phyloP scores from a whole-genome alignment of 2,329 filamentous ascomycete genomes.

The Blumeriella jaapii region DNA sequence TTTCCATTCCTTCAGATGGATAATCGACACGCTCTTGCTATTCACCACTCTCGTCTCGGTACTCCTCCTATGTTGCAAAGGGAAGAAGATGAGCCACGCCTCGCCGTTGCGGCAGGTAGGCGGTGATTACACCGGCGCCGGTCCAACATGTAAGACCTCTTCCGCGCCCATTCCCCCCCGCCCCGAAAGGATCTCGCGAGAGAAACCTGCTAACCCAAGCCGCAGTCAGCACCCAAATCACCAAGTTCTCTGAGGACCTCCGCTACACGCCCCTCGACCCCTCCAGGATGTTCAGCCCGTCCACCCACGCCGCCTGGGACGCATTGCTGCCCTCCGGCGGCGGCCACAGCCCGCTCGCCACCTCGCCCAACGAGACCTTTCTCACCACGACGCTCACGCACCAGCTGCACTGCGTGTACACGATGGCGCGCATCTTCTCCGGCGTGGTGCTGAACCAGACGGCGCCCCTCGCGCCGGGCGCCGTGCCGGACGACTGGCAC shows the following conservation, averaged over 20 bases:
- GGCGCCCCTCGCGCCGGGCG: background rate
- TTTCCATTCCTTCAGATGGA: background rate
- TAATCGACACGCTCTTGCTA: background rate
- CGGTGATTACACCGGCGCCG: slow-evolving; percentile 1
- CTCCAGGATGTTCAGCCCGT: background rate
- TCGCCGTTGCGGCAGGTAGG: background rate
- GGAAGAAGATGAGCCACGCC: background rate
- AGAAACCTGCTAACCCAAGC: background rate
- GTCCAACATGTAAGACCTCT: background rate
- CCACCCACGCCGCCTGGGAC: background rate
- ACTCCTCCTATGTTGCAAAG: background rate
- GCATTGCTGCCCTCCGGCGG: background rate
- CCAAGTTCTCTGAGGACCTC: background rate
- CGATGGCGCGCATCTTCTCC: slow-evolving; percentile 2
- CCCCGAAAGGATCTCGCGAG: background rate
- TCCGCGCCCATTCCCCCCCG: background rate
- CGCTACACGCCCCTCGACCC: background rate
- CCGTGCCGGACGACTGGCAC: background rate
- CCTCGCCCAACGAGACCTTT: background rate
- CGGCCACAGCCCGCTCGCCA: background rate
- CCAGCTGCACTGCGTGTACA: slow-evolving; percentile 3
- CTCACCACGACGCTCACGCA: slow-evolving; percentile 1
- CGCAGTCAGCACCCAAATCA: background rate
- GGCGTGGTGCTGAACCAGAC: background rate
- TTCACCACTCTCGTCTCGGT: background rate